These are phyloP conservation scores for Osmanthus fragrans DNA, from an alignment of 257 asterid genomes.

Conservation along the genomic window DNA sequence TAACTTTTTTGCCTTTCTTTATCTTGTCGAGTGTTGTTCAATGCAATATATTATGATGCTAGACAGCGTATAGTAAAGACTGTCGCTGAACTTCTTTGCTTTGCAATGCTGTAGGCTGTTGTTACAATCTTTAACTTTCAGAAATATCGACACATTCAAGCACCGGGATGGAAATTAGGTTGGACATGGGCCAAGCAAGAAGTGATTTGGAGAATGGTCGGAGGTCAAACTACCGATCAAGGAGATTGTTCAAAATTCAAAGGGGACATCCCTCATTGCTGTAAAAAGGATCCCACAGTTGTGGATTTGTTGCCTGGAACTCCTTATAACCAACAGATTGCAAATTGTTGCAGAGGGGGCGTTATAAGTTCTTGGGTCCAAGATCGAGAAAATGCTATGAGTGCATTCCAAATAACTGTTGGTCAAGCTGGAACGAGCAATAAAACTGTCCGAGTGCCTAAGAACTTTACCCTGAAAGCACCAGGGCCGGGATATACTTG, in stretches of 20 bases:
- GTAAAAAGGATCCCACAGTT: constrained; percentile 42
- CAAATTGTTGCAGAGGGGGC: constrained; percentile 65
- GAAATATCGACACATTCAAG: constrained; percentile 42
- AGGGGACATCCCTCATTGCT: constrained; percentile 49
- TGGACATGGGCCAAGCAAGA: constrained; percentile 52
- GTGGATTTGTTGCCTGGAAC: constrained; percentile 43
- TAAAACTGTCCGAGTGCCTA: constrained; percentile 45
- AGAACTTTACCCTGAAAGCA: constrained; percentile 46
- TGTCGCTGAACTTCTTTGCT: neutral
- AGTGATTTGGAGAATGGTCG: constrained; percentile 42
- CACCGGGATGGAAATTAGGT: constrained; percentile 50
- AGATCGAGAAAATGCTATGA: constrained; percentile 39
- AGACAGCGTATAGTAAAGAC: no score
- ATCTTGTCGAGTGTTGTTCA: neutral
- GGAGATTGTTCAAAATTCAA: constrained; percentile 53
- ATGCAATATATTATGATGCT: no score
- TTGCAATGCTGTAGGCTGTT: constrained; percentile 26
- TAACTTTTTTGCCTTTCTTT: no score
- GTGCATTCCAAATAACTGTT: constrained; percentile 39
- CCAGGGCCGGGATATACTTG: constrained; percentile 66
- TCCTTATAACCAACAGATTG: constrained; percentile 42
- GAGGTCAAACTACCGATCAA: constrained; percentile 48
- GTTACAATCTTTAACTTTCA: constrained; percentile 46
- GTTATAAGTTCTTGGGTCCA: constrained; percentile 52
- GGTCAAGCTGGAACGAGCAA: constrained; percentile 47